Conservation (phyloP, 2,329 filamentous ascomycete genomes). For the Alternaria rosae region DNA sequence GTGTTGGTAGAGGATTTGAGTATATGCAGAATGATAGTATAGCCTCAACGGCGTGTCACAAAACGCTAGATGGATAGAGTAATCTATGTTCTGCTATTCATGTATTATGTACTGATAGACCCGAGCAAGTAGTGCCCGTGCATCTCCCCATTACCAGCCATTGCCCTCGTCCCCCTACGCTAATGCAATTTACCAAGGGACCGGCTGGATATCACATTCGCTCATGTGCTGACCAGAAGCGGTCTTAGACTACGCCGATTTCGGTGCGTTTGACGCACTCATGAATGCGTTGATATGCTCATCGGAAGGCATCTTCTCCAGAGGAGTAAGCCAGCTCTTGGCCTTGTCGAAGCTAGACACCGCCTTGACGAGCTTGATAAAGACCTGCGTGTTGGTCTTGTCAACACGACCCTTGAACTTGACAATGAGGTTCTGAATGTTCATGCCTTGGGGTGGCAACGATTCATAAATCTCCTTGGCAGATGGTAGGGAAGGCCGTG, state of each 20-base stretch:
- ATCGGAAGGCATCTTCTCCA: constrained; percentile 41
- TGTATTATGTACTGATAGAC: neutral
- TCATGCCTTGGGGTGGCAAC: constrained; percentile 55
- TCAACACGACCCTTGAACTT: constrained; percentile 53
- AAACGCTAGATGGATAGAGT: neutral
- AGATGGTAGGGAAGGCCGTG: constrained; percentile 47
- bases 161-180: neutral
- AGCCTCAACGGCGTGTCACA: neutral
- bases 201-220: constrained; percentile 1
- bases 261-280: constrained; percentile 18
- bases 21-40: neutral
- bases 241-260: constrained; percentile 9
- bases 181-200: constrained; percentile 1
- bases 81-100: neutral
- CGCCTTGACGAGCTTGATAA: constrained; percentile 55
- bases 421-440: constrained; percentile 50
- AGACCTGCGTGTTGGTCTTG: constrained; percentile 45
- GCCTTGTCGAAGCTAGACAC: constrained; percentile 43
- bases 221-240: neutral
- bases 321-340: constrained; percentile 39
- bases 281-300: constrained; percentile 36
- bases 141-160: neutral
- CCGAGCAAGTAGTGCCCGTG: neutral
- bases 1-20: neutral
- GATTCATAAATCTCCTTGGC: constrained; percentile 55